Conservation (phyloP, 768 basidiomycete genomes). For the Auricularia auricula-judae region DNA sequence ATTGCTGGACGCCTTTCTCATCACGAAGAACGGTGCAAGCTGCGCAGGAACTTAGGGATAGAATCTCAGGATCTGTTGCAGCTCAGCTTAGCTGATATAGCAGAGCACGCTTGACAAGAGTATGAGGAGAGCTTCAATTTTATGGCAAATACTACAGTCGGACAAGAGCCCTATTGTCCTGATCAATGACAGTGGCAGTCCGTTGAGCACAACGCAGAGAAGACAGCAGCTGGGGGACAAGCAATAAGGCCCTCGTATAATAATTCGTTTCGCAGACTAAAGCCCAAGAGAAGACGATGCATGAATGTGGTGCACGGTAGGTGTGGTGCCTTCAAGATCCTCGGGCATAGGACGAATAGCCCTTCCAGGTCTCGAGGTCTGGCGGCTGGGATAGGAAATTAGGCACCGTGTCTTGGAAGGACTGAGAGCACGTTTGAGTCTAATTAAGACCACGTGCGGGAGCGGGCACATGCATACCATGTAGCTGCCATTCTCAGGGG, state of each 20-base stretch:
- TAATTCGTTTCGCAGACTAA: background rate
- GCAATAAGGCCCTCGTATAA: background rate
- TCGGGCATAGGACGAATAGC: background rate
- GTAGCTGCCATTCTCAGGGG: background rate
- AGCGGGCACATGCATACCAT: background rate
- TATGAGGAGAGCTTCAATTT: background rate
- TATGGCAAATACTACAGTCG: background rate
- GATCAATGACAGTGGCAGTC: too few relatives aligned
- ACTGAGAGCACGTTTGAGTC: background rate
- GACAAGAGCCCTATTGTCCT: background rate
- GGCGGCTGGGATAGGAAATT: background rate
- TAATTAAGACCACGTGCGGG: background rate
- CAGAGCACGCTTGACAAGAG: background rate
- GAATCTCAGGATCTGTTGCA: too few relatives aligned
- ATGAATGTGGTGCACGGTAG: background rate
- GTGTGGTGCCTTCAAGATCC: background rate
- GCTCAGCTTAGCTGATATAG: too few relatives aligned
- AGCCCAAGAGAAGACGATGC: background rate
- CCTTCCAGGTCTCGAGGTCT: background rate
- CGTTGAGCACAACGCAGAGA: background rate
- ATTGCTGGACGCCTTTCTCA: too few relatives aligned
- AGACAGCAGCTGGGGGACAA: background rate
- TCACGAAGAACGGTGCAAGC: too few relatives aligned
- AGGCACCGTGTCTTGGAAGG: background rate
- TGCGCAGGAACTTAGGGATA: too few relatives aligned